Percentiles rank a stretch among this genome's conserved stretches.
Conservation (phyloP, 2,329 filamentous ascomycete genomes). For the Exophiala viscosa region DNA sequence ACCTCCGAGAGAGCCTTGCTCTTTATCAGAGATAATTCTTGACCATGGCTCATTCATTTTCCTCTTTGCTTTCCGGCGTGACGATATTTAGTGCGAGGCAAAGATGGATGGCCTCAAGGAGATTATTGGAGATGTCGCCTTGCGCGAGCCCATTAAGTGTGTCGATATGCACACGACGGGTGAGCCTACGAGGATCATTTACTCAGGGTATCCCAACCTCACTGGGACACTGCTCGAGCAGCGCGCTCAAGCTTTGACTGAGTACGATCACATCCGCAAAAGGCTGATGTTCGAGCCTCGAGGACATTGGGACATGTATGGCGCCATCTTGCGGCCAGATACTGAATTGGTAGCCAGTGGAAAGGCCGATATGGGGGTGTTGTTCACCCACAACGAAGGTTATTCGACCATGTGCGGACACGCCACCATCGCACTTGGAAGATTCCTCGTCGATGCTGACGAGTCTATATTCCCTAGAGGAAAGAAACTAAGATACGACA, state of each 20-base stretch:
- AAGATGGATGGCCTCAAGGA: not conserved
- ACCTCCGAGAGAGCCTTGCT: no score
- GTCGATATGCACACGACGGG: constrained; percentile 49
- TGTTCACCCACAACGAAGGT: constrained; percentile 49
- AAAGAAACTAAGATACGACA: constrained; percentile 32
- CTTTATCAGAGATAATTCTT: no score
- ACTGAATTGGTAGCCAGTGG: constrained; percentile 41
- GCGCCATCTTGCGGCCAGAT: constrained; percentile 42
- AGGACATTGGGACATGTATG: constrained; percentile 52
- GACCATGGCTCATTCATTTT: no score
- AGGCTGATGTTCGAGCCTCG: constrained; percentile 47
- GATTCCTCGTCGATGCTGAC: constrained; percentile 42
- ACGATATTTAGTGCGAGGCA: no score
- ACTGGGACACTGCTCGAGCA: constrained; percentile 42
- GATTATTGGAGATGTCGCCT: not conserved
- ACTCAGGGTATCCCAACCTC: constrained; percentile 39
- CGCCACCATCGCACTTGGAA: constrained; percentile 49
- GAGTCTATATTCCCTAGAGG: constrained; percentile 41
- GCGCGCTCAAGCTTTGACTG: constrained; percentile 36
- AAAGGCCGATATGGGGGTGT: constrained; percentile 46
- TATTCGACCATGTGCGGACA: constrained; percentile 53
- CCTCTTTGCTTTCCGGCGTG: no score
- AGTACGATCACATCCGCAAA: constrained; percentile 42
- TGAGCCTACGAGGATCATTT: constrained; percentile 49
- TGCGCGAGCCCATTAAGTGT: constrained; percentile 9